Base-by-base conservation (phyloP, 2,329 filamentous ascomycete genomes). In the Meredithiella fracta region DNA sequence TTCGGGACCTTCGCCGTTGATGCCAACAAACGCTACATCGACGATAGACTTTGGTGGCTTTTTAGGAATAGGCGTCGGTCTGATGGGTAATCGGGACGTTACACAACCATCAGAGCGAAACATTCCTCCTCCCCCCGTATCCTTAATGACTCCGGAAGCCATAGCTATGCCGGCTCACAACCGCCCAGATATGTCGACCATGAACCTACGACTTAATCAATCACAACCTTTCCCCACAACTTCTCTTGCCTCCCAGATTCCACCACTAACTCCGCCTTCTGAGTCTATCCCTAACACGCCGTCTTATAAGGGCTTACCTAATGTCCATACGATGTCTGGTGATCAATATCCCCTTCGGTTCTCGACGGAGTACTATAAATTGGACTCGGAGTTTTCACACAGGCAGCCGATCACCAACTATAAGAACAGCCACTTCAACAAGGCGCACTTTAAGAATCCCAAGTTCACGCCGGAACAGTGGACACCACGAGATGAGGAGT, bases 401-500 rank as follows among this genome's bases (percentile, higher is more conserved):
- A 74, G 76, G 57, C 71, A 73, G n/a, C 67, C 70, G 3, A 73
- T 75, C 53, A 72, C 71, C 54, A 82, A 38, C 1, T 84, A 84
- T 63, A 80, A 80, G 62, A 82, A 83, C 61, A 80, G 76, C 54
- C 77, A 83, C 55, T 82, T 78, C 67, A 84, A 83, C 62, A 74
- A 74, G 50, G 80, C 80, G 0, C 81, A 85, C 63, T 84, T 79
- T 61, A 79, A 79, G 59, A 85, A 84, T 60, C 77, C 78, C 1
- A 71, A 72, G 47, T 73, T 73, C 51, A 70, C 72, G 37, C 70
- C 70, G 0, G 70, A 72, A 57, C 69, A 71, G 59, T 72, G 69
- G 68, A 66, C 63, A 37, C 70, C 70, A 1, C 69, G 70, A 2
- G 70, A 71, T 34, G 67, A 71, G 20, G 52, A 53, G 5, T 47